Base-by-base conservation (phyloP, 1,284 basidiomycete species). In the Heterobasidion parviporum region DNA sequence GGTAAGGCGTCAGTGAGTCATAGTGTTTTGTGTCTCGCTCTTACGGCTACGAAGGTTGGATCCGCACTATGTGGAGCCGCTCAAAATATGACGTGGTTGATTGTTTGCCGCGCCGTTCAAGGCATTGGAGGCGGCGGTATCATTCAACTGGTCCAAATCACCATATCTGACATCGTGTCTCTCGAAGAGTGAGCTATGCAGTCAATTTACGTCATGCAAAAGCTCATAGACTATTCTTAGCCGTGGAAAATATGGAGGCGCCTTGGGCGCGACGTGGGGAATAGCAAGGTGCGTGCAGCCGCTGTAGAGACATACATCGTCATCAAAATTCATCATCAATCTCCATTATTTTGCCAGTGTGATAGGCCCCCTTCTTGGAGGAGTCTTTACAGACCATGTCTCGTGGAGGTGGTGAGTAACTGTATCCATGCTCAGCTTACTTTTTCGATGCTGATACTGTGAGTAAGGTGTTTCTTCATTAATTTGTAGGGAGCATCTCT, bases 11-110 rank as follows among this genome's bases (percentile, higher is more conserved):
- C 35, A 38, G 18, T 14, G 10, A 3, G 15, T 33, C 49, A 0
- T 9, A 4, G 1, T 2, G 33, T 33, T 34, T 10, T 36, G n/a
- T 50, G 2, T 4, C 8, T 33, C 45, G 6, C 6, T 18, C 45
- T 18, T 48, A 38, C 33, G 48, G 32, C 41, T 18, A 10, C n/a
- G 14, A 55, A 87, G 79, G 67, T 92, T 58, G 91, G 89, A 6
- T 91, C 88, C 1, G 89, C 87, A 0, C 68, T 94, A 57, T 92
- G 89, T 62, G 92, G 90, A 12, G 86, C 89, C 1, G 90, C 92
- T 0, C 85, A 94, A 65, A 83, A 62, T 57, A 87, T 92, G 80
- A 78, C 73, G 2, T 85, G 75, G 90, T 72, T 94, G 14, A 82
- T 89, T 47, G 74, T 87, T 1, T 82, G 79, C 50, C 80, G 92